phyloP scores from a whole-genome alignment of 1,139 yeast genomes.

The Keqinozyma sinolaborantium region DNA sequence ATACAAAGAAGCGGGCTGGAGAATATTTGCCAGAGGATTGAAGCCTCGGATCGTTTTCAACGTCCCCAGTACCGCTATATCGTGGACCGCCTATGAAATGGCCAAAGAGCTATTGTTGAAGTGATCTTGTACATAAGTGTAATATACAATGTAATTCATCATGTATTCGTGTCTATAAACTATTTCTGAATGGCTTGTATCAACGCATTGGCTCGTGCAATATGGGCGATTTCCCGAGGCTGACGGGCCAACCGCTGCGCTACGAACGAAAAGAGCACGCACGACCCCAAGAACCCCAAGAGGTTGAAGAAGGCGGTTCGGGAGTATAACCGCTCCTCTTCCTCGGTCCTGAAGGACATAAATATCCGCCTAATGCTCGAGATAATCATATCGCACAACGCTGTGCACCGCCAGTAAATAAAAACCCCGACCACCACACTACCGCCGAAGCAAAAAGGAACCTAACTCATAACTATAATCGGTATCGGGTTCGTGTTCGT shows the following conservation, averaged over 20 bases:
- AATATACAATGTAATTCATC: not conserved
- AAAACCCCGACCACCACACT: not conserved
- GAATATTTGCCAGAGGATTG: conserved; percentile 79
- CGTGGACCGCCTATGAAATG: conserved; percentile 99
- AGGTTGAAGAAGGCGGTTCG: conserved; percentile 80
- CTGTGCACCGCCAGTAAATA: conserved; percentile 7
- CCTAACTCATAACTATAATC: conserved; percentile 60
- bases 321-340: conserved; percentile 75
- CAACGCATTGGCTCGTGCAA: conserved; percentile 27
- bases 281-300: conserved; percentile 75
- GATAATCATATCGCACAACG: conserved; percentile 45
- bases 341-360: conserved; percentile 80
- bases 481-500: conserved; percentile 83
- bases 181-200: conserved; percentile 18
- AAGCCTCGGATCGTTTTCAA: conserved; percentile 90
- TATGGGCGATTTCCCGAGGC: conserved; percentile 31
- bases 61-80: conserved; percentile 95
- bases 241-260: conserved; percentile 60
- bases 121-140: conserved; percentile 7
- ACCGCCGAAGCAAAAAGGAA: conserved; percentile 17
- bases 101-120: conserved; percentile 67
- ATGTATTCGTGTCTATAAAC: not conserved
- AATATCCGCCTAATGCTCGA: conserved; percentile 74
- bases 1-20: conserved; percentile 59
- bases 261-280: conserved; percentile 75